Base-by-base conservation (phyloP, 2,329 filamentous ascomycete genomes). In the Lomentospora prolificans region DNA sequence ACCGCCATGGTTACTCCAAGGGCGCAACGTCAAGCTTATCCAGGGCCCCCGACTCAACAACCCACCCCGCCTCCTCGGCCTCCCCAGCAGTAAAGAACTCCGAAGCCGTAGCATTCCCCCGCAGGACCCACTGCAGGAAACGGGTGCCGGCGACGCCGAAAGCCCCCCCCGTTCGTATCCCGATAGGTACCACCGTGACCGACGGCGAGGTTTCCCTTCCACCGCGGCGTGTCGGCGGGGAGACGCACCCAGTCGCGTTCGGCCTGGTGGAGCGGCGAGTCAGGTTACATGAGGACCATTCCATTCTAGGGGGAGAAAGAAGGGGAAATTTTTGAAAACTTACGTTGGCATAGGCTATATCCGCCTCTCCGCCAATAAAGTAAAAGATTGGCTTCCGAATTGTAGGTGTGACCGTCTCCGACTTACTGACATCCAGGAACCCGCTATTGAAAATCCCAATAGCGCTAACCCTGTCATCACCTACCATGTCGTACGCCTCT, bases 331-430 rank as follows among this genome's bases (percentile, higher is more conserved):
- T 33, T 33, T 12, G 30, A 33, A n/a, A n/a, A 3, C 50, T 36
- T 14, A 52, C 50, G 28, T 52, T 52, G 14, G 27, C 50, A 22
- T 52, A 52, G 2, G 50, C 50, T 33, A 52, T 52, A 33, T 52
- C 50, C 10, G 27, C 19, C 2, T 25, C 19, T 10, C 50, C 50
- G 3, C 50, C 50, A 3, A 54, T 19, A 48, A 30, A 48, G 10
- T 46, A 30, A 30, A 48, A 54, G 4, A 28, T 46, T 3, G 36
- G 52, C 22, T 54, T 31, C 10, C 3, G 7, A 25, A 44, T 19
- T 8, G 6, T 54, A 6, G 12, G 12, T 24, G 36, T 3, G 4
- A 54, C 8, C 52, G n/a, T 12, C 41, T 4, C 6, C n/a, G 33
- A 24, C 4, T 22, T 19, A n/a, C 9, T 12, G 1, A 4, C 19